These are phyloP conservation scores for Globisporangium recalcitrans DNA, from an alignment of 352 stramenopile genomes.

Conservation along the genomic window DNA sequence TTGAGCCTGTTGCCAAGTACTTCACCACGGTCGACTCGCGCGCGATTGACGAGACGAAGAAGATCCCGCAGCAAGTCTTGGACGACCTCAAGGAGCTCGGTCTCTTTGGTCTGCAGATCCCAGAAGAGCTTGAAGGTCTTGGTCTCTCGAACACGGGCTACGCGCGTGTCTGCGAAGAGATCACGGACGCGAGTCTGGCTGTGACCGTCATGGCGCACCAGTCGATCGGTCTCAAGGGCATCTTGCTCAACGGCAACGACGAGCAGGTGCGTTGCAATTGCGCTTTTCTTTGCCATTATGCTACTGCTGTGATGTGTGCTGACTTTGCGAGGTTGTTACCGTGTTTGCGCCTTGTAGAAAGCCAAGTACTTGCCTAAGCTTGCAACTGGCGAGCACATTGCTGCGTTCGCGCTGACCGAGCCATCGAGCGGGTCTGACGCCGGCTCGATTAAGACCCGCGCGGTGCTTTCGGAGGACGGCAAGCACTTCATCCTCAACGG, in stretches of 20 bases:
- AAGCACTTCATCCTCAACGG: constrained; percentile 91
- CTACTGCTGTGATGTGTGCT: background rate
- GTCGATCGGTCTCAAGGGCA: constrained; percentile 86
- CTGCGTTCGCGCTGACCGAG: constrained; percentile 88
- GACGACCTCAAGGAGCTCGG: constrained; percentile 79
- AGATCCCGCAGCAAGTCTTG: constrained; percentile 66
- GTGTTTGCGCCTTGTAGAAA: constrained; percentile 36
- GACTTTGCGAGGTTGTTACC: background rate
- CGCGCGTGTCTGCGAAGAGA: constrained; percentile 80
- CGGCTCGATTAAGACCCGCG: constrained; percentile 87
- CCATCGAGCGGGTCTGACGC: constrained; percentile 89
- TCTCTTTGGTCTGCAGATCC: constrained; percentile 84
- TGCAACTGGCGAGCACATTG: constrained; percentile 83
- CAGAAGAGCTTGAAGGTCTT: constrained; percentile 69
- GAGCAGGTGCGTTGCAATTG: constrained; percentile 24
- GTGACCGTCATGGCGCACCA: constrained; percentile 87
- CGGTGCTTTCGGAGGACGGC: constrained; percentile 87
- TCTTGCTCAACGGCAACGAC: constrained; percentile 84
- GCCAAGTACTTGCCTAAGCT: constrained; percentile 87
- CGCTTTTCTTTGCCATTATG: background rate
- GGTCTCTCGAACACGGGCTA: constrained; percentile 84
- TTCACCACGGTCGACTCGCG: constrained; percentile 66
- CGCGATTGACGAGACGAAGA: constrained; percentile 78
- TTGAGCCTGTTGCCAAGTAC: constrained; percentile 77
- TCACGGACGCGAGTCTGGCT: constrained; percentile 70